Evolutionary conservation across 352 stramenopile species (phyloP), one percentile per base, ranked within the genome.

Genomic region (Phytophthora aleatoria): DNA sequence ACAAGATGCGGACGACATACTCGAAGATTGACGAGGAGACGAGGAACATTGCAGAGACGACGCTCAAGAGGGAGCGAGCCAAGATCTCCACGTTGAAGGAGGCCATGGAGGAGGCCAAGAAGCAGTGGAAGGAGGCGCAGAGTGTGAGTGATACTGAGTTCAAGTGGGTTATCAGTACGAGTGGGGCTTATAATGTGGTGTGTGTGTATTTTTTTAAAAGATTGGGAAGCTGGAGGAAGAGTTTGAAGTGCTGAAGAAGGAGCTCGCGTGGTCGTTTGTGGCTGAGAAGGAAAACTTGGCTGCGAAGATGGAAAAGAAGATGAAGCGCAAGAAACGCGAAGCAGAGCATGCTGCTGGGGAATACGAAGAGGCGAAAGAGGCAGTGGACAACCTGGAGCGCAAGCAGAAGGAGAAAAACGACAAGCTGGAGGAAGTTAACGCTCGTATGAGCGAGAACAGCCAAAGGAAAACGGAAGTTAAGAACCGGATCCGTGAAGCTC

Each of bases 11-110:
- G 57, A 85, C 83, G 16, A 86, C 66, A 15, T 97, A 96, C 60
- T 71, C 76, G 11, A 96, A 98, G 64, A 91, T 95, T 48, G 80
- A 95, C 36, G 75, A 94, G 24, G 79, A 96, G 43, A 91, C 74
- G 10, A 62, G 68, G 0, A 72, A 70, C 15, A 80, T 88, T 20
- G 60, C 63, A 2, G 79, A 92, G 20, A 81, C 83, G 26, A 73
- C 76, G 15, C 49, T 92, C 12, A 75, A 82, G 45, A 28, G 39
- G 2, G 48, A 55, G 24, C 3, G n/a, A 30, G 30, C 71, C 24
- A 67, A 67, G 58, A 47, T 66, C 28, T 43, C 31, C 2, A 58
- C 50, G 20, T 36, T 66, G 20, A 16, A 50, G 15, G 35, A 43
- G 24, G 58, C 50, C 2, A 83, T 82, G 70, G 66, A 88, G 8